Evolutionary conservation across 1,139 yeast genomes (phyloP).

Genomic region (Debaryomyces singareniensis): DNA sequence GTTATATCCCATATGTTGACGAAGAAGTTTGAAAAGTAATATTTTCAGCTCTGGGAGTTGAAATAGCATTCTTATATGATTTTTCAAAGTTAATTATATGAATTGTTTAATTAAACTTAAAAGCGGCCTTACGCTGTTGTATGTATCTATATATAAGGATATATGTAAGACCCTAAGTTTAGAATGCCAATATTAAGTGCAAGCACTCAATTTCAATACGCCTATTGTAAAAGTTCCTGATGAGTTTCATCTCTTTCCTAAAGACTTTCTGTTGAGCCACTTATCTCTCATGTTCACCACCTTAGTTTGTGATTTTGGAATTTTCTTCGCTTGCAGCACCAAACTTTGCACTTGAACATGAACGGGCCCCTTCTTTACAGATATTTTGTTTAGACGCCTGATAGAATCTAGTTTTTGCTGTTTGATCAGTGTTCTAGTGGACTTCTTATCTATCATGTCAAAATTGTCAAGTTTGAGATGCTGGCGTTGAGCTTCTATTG

Average conservation of each 20-base stretch:
- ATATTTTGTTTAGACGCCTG: conserved; percentile 29
- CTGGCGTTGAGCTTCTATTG: conserved; percentile 14
- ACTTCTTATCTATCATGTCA: conserved; percentile 22
- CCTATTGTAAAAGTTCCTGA: too few relatives aligned
- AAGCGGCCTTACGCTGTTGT: too few relatives aligned
- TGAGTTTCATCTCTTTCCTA: conserved; percentile 26
- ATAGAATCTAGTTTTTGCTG: conserved; percentile 37
- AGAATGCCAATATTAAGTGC: too few relatives aligned
- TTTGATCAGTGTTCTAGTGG: conserved; percentile 18
- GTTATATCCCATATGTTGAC: too few relatives aligned
- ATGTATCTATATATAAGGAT: too few relatives aligned
- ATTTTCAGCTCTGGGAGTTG: too few relatives aligned
- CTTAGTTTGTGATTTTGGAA: conserved; percentile 41
- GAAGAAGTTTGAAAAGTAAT: too few relatives aligned
- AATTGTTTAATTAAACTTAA: too few relatives aligned
- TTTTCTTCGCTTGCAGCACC: conserved; percentile 23
- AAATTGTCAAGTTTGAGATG: conserved; percentile 36
- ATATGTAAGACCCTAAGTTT: too few relatives aligned
- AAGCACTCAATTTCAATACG: too few relatives aligned
- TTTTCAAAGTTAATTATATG: too few relatives aligned
- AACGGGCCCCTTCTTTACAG: conserved; percentile 51
- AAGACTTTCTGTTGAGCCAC: conserved; percentile 56
- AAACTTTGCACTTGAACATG: conserved; percentile 39
- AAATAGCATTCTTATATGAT: too few relatives aligned
- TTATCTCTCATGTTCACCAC: conserved; percentile 42